phyloP scores from a whole-genome alignment of 2,329 filamentous ascomycete genomes.

The Neonectria magnoliae region DNA sequence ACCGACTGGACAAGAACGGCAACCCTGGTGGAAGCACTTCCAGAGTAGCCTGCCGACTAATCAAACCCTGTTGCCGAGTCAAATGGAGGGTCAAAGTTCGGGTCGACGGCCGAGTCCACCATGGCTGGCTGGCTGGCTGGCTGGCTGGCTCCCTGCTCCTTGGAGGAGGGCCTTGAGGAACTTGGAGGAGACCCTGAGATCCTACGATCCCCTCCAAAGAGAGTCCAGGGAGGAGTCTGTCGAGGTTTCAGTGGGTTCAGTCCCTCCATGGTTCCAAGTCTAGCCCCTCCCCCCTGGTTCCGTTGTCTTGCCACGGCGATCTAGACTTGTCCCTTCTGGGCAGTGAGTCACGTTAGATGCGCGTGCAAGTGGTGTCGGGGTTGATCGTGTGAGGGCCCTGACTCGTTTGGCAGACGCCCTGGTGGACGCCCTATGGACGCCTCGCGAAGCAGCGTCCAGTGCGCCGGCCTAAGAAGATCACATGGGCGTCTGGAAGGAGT shows the following conservation, averaged over 20 bases:
- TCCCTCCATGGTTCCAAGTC: conserved; percentile 3
- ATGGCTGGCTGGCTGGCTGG: not conserved
- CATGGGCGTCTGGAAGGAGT: not conserved
- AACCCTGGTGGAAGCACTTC: conserved; percentile 32
- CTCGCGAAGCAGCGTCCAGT: not conserved
- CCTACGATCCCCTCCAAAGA: not conserved
- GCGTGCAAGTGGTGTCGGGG: conserved; percentile 5
- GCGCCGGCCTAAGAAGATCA: not conserved
- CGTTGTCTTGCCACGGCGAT: not conserved
- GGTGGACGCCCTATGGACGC: not conserved
- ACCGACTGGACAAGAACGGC: conserved; percentile 33
- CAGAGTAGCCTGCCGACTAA: conserved; percentile 34
- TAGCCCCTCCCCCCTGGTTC: not conserved
- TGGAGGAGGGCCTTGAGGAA: conserved; percentile 6
- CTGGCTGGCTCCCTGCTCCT: not conserved
- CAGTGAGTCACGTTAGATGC: conserved; percentile 23
- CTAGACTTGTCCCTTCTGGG: conserved; percentile 8
- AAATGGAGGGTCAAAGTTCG: conserved; percentile 34
- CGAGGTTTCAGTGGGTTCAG: no score
- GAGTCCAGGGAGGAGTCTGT: not conserved
- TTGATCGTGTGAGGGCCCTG: conserved; percentile 5
- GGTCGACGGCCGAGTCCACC: conserved; percentile 28
- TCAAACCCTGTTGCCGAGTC: conserved; percentile 43
- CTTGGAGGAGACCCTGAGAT: not conserved
- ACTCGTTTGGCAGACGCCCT: conserved; percentile 17